Evolutionary conservation across 2,329 filamentous ascomycete genomes (phyloP).

Genomic region (Aureobasidium zeae): DNA sequence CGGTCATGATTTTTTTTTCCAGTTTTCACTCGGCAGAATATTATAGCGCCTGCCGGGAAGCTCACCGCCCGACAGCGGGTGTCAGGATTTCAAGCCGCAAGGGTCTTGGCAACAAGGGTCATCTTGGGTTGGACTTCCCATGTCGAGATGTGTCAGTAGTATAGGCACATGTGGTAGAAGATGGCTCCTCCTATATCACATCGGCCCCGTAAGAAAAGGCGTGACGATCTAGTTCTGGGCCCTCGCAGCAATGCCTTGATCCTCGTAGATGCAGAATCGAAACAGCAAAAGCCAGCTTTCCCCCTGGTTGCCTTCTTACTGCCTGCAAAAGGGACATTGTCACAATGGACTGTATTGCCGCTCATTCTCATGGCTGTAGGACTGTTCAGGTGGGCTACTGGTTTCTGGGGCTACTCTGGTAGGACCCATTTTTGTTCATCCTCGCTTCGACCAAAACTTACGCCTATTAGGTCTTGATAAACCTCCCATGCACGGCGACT

Average conservation of each 20-base stretch:
- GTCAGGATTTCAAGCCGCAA: too few relatives aligned
- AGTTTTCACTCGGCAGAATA: too few relatives aligned
- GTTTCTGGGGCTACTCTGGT: constrained; percentile 94
- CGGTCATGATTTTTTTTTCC: neutral
- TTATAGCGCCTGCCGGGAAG: too few relatives aligned
- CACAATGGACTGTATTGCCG: constrained; percentile 87
- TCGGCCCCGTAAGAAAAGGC: constrained; percentile 37
- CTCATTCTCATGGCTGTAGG: constrained; percentile 82
- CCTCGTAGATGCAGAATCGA: constrained; percentile 35
- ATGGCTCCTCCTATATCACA: constrained; percentile 21
- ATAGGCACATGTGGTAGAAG: too few relatives aligned
- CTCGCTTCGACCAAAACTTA: neutral
- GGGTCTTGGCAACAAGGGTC: too few relatives aligned
- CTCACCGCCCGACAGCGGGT: too few relatives aligned
- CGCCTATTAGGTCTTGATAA: constrained; percentile 56
- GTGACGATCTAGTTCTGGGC: constrained; percentile 30
- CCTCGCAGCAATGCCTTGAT: constrained; percentile 36
- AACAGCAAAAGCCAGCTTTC: constrained; percentile 58
- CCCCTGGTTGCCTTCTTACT: constrained; percentile 90
- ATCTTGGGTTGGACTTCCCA: neutral
- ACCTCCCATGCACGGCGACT: constrained; percentile 91
- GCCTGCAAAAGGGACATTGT: constrained; percentile 73
- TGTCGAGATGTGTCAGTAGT: too few relatives aligned
- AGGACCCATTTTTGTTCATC: constrained; percentile 18
- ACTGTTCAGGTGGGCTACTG: constrained; percentile 85